Conservation (phyloP, 208 protist genomes). For the Crithidia brevicula region DNA sequence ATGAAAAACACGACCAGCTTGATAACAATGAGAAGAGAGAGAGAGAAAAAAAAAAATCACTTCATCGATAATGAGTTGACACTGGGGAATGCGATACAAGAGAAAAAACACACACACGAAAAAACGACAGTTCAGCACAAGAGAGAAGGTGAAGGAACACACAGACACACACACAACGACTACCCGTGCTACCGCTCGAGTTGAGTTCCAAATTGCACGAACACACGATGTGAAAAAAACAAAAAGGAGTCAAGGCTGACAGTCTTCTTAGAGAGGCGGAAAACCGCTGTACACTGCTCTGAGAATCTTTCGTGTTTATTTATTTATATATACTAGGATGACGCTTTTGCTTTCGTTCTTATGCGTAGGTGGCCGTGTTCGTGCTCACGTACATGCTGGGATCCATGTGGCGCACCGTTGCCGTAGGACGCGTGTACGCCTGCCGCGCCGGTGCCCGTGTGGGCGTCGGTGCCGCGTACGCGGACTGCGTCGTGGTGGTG, state of each 20-base stretch:
- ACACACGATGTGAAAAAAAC: slow-evolving; percentile 10
- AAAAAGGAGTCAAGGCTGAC: no score
- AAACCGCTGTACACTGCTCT: no score
- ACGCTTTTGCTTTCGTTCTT: no score
- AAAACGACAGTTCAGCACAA: no score
- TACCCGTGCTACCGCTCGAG: no score
- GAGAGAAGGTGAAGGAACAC: no score
- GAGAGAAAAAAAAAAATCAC: slow-evolving; percentile 16
- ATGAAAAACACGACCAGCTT: no score
- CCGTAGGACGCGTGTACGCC: slow-evolving; percentile 21
- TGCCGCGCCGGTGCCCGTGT: slow-evolving; percentile 4
- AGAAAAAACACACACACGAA: slow-evolving; percentile 9
- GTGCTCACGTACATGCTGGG: slow-evolving; percentile 69
- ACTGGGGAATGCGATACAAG: neutral
- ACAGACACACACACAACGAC: no score
- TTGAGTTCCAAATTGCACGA: neutral
- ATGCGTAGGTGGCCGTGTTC: slow-evolving; percentile 43
- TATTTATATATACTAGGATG: no score
- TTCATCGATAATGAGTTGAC: neutral
- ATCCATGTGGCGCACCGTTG: slow-evolving; percentile 46
- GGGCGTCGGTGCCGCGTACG: slow-evolving; percentile 28
- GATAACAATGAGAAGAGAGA: no score
- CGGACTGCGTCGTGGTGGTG: slow-evolving; percentile 49
- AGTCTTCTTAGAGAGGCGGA: no score
- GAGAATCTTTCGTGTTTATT: no score